Percentiles rank a stretch among this genome's conserved stretches.
Conservation (phyloP, 1,284 basidiomycete species). For the Cryptococcus sp. region DNA sequence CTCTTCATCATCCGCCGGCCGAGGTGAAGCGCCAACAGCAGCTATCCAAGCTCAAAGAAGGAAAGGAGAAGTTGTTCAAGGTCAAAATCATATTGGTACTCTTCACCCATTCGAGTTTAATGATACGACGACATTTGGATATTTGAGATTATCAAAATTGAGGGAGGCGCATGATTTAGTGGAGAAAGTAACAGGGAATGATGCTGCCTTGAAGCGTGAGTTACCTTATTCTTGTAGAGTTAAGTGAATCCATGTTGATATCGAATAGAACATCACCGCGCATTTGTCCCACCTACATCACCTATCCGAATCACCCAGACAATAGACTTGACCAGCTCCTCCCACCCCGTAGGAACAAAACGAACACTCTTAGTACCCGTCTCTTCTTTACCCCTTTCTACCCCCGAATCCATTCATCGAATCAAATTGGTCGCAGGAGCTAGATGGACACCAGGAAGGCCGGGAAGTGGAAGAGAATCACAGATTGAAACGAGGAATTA, state of each 20-base stretch:
- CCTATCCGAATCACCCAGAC: slow-evolving; percentile 65
- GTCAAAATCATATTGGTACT: not conserved
- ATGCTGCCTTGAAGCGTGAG: not conserved
- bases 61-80: not conserved
- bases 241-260: not conserved
- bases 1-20: not conserved
- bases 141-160: not conserved
- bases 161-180: not conserved
- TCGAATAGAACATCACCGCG: slow-evolving; percentile 54
- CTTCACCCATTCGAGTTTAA: slow-evolving; percentile 1
- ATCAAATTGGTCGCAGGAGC: slow-evolving; percentile 75
- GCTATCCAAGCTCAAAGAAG: not conserved
- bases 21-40: not conserved
- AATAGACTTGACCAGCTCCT: slow-evolving; percentile 64
- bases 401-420: slow-evolving; percentile 63
- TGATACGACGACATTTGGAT: slow-evolving; percentile 3
- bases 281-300: slow-evolving; percentile 61
- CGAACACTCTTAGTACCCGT: slow-evolving; percentile 68
- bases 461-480: slow-evolving; percentile 34
- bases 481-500: slow-evolving; percentile 26
- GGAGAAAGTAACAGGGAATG: slow-evolving; percentile 1
- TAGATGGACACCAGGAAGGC: slow-evolving; percentile 70
- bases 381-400: slow-evolving; percentile 61
- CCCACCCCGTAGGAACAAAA: slow-evolving; percentile 63
- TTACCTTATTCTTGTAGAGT: not conserved